These are phyloP conservation scores for Rhodosporidiobolus sp. DNA, from an alignment of 768 basidiomycete genomes.

Conservation along the genomic window DNA sequence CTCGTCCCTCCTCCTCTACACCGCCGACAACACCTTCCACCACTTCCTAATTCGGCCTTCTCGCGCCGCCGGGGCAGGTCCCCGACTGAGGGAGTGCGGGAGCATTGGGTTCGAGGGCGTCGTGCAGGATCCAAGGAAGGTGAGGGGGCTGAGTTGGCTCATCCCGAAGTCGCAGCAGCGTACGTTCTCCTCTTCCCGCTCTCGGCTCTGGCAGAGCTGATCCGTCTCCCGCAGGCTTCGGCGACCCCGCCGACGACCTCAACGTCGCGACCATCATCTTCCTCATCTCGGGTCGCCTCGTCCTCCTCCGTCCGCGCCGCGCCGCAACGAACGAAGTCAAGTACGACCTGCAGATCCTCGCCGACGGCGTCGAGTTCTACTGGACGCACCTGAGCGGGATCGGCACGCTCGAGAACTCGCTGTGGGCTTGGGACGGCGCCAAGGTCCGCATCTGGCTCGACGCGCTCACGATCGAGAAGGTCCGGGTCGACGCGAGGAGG, in stretches of 20 bases:
- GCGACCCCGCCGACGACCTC: constrained; percentile 88
- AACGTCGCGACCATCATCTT: constrained; percentile 91
- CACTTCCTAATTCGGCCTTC: constrained; percentile 90
- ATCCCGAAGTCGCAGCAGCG: constrained; percentile 89
- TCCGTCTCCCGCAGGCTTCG: constrained; percentile 62
- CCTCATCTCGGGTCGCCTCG: constrained; percentile 86
- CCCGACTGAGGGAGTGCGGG: constrained; percentile 84
- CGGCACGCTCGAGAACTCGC: constrained; percentile 86
- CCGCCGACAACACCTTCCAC: constrained; percentile 83
- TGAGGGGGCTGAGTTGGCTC: constrained; percentile 94
- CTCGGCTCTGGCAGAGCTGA: neutral
- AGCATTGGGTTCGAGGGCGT: constrained; percentile 92
- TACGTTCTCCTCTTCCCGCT: constrained; percentile 51
- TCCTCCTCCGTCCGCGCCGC: constrained; percentile 83
- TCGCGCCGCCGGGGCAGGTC: constrained; percentile 57
- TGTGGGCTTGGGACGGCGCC: constrained; percentile 94
- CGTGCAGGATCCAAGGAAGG: constrained; percentile 74
- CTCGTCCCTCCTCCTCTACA: constrained; percentile 90
- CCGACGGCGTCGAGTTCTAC: constrained; percentile 95
- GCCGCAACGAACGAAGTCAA: constrained; percentile 84
- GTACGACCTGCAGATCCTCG: constrained; percentile 95
- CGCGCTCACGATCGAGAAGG: constrained; percentile 79
- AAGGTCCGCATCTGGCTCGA: constrained; percentile 92
- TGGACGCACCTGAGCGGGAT: constrained; percentile 97
- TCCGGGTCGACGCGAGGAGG: constrained; percentile 51